Evolutionary conservation across 805 yeast genomes (phyloP).

Genomic region (Helenozyma rhizophorensis): DNA sequence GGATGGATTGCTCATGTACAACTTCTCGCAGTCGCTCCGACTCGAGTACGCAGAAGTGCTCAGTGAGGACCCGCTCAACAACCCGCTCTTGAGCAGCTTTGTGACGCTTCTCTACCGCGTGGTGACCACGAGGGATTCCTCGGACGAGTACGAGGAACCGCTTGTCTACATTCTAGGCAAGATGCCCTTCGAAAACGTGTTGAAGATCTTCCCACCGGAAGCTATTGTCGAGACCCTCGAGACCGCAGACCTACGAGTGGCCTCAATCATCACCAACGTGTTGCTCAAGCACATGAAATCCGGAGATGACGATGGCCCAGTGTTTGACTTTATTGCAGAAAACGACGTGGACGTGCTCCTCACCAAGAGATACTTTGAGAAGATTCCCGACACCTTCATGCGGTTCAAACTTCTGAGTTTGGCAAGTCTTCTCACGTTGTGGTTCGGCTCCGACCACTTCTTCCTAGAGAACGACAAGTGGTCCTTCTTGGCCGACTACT

Average conservation of each 20-base stretch:
- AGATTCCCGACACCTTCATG: background rate
- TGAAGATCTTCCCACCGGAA: slow-evolving; percentile 6
- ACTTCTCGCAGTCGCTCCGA: slow-evolving; percentile 4
- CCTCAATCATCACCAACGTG: slow-evolving; percentile 1
- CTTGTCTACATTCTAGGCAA: slow-evolving; percentile 5
- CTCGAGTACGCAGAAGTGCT: slow-evolving; percentile 4
- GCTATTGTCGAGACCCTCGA: slow-evolving; percentile 1
- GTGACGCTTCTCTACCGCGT: slow-evolving; percentile 8
- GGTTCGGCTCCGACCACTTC: no score
- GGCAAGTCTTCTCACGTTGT: no score
- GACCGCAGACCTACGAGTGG: slow-evolving; percentile 1
- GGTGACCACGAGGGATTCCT: background rate
- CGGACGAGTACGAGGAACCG: slow-evolving; percentile 2
- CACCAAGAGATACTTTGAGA: background rate
- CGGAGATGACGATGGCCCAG: background rate
- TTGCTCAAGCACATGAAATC: no score
- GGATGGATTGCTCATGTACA: slow-evolving; percentile 1
- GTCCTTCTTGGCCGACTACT: no score
- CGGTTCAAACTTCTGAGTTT: no score
- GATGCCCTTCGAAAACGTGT: slow-evolving; percentile 5
- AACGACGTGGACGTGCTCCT: background rate
- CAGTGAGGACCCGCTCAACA: slow-evolving; percentile 2
- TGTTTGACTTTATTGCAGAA: background rate
- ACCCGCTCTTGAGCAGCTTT: slow-evolving; percentile 8
- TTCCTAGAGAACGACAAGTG: no score